Evolutionary conservation across 1,284 basidiomycete species (phyloP), one percentile per base, ranked within the genome.

Genomic region (Heimioporus punctisporus): DNA sequence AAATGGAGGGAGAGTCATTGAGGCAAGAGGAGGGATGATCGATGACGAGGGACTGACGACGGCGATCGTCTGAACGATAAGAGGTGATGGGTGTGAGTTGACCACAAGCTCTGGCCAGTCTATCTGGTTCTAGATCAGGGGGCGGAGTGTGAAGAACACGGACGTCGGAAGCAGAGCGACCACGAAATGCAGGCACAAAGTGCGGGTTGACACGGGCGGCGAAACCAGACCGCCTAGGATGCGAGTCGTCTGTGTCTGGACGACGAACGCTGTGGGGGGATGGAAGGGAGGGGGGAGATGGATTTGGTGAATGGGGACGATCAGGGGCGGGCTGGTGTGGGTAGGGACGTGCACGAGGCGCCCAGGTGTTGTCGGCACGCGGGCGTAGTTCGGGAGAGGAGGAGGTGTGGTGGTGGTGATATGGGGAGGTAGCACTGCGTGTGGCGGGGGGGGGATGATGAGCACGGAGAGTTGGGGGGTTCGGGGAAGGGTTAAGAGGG

Each of bases 21-120:
- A 21, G 46, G 23, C 45, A 48, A 50, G 60, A 59, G 2, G 51
- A n/a, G 4, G 24, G 37, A 0, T 47, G 19, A 25, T 52, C 49
- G n/a, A 48, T n/a, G n/a, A n/a, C n/a, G n/a, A 37, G 15, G 34
- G 34, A 19, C 7, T 37, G 34, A 14, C 34, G 34, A 6, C 34
- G 5, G 23, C 41, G 52, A 50, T 57, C 52, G 6, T 58, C 46
- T 0, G 42, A 48, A 17, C 34, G 56, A 57, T 66, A 52, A 46
- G 56, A 8, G 19, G 37, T n/a, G 4, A 40, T 37, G 14, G 34
- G 34, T 15, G 34, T 15, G 34, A 37, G 25, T 25, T 70, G 66
- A 12, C 65, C 66, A 26, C 66, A 72, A 9, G 69, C 66, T 50
- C 68, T 62, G 11, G 64, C 66, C n/a, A 69, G 49, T 54, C 68